phyloP scores from a whole-genome alignment of 257 asterid genomes.

The Solanum paucissectum region DNA sequence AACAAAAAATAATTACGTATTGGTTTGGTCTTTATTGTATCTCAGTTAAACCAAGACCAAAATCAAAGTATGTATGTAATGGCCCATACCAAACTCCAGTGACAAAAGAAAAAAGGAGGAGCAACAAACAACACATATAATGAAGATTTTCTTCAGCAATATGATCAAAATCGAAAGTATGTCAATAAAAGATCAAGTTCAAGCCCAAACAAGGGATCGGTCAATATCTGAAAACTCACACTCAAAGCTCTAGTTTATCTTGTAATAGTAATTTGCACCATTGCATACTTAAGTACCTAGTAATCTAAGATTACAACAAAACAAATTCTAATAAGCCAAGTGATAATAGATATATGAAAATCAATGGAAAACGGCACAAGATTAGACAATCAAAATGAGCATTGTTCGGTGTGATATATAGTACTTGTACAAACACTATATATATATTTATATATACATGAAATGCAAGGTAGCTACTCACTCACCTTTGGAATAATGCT shows the following conservation, averaged over 20 bases:
- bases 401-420: background rate
- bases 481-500: background rate
- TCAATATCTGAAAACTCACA: background rate
- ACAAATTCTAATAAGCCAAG: background rate
- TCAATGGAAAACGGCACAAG: background rate
- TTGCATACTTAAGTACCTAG: background rate
- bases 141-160: background rate
- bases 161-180: background rate
- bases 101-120: background rate
- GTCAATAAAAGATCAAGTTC: background rate
- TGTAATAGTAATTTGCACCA: background rate
- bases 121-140: background rate
- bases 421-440: background rate
- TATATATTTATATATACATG: background rate
- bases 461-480: background rate
- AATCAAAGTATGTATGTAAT: background rate
- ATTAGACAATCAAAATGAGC: background rate
- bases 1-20: background rate
- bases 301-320: background rate
- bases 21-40: background rate
- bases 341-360: background rate
- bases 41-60: background rate
- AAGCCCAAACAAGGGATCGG: background rate
- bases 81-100: background rate
- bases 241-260: background rate